These are phyloP conservation scores for Copromyces sp. DNA, from an alignment of 495 filamentous ascomycete species.

Conservation along the genomic window DNA sequence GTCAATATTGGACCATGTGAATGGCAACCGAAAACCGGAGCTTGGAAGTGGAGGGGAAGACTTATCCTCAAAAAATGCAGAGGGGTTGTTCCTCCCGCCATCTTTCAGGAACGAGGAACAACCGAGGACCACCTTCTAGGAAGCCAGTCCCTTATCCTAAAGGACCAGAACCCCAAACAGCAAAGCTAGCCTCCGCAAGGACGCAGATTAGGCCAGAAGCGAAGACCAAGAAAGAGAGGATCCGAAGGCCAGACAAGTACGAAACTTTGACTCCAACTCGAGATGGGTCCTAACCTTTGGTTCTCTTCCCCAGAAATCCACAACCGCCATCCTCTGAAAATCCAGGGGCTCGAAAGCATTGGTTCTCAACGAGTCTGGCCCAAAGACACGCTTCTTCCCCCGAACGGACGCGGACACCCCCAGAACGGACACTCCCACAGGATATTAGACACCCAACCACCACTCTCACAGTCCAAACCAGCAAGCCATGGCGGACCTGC, in stretches of 20 bases:
- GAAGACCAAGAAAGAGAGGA: conserved; percentile 9
- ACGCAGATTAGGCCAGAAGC: conserved; percentile 8
- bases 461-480: not conserved
- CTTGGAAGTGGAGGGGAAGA: conserved; percentile 21
- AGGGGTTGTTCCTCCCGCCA: conserved; percentile 44
- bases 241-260: conserved; percentile 62
- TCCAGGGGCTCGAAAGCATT: conserved; percentile 4
- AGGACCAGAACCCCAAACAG: conserved; percentile 6
- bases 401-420: not conserved
- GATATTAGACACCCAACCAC: conserved; percentile 4
- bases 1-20: not conserved
- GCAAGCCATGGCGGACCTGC: conserved; percentile 2
- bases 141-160: conserved; percentile 29
- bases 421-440: conserved; percentile 5
- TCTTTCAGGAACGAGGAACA: conserved; percentile 28
- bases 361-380: conserved; percentile 8
- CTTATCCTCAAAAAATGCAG: conserved; percentile 53
- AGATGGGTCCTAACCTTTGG: conserved; percentile 67
- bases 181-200: conserved; percentile 16
- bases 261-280: conserved; percentile 91
- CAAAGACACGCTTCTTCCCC: not conserved
- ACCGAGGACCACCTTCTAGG: conserved; percentile 31
- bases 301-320: not conserved
- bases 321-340: conserved; percentile 8
- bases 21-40: not conserved